Evolutionary conservation across 2,329 filamentous ascomycete species (phyloP).

Genomic region (Pseudogymnoascus sp.): DNA sequence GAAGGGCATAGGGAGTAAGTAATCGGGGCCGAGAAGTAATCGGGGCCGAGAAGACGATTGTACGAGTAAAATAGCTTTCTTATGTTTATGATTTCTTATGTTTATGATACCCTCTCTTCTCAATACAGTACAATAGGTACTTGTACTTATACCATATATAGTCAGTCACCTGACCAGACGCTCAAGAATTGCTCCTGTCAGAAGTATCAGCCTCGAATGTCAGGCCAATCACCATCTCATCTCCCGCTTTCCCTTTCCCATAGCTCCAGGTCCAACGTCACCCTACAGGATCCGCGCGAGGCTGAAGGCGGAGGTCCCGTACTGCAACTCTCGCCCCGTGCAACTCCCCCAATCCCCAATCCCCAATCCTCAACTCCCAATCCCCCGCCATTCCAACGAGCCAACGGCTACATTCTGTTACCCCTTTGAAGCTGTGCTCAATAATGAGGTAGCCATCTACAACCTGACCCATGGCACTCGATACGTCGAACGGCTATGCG

Average conservation of each 20-base stretch:
- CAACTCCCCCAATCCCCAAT: not conserved
- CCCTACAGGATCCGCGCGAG: slow-evolving; percentile 6
- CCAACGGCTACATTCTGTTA: not conserved
- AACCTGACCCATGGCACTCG: slow-evolving; percentile 55
- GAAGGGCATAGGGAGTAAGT: not conserved
- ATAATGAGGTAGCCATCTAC: slow-evolving; percentile 6
- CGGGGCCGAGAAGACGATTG: not conserved
- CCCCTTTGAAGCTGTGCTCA: not conserved
- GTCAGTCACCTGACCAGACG: not conserved
- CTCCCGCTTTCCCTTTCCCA: not conserved
- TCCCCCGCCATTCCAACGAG: not conserved
- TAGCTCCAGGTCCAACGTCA: slow-evolving; percentile 6
- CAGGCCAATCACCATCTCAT: not conserved
- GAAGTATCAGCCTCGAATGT: not conserved
- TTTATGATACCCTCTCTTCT: slow-evolving; percentile 6
- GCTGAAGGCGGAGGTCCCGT: slow-evolving; percentile 4
- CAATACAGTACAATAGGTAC: slow-evolving; percentile 1
- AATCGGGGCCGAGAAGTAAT: not conserved
- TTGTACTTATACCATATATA: not conserved
- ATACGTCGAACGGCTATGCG: slow-evolving; percentile 64
- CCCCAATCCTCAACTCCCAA: not conserved
- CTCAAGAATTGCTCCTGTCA: not conserved
- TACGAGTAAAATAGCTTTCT: slow-evolving; percentile 1
- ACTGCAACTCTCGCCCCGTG: not conserved
- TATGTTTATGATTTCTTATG: slow-evolving; percentile 5